Base-by-base conservation (phyloP, 441 rosid species). In the Dalechampia spathulata region DNA sequence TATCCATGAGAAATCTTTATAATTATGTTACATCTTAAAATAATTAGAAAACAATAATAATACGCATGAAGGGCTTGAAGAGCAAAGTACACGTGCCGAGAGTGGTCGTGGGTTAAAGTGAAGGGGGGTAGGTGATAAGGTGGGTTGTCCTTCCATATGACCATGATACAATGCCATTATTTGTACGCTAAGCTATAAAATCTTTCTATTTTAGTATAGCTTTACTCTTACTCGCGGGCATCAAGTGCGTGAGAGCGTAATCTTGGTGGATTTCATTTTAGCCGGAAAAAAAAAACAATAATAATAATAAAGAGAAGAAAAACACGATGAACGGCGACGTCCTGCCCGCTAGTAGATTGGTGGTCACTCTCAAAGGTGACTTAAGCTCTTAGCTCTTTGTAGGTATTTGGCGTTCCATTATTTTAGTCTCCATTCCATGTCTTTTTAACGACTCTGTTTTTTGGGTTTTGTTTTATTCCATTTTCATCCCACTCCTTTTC, bases 281-380 rank as follows among this genome's bases (percentile, higher is more conserved):
- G 8, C 8, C 8, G 8, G 8, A 30, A 30, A 30, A 30, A 3
- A 8, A 8, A 30, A 30, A 30, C 5, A 30, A 3, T n/a, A 19
- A 34, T 23, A n/a, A 22, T 25, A 55, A 26, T 27, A n/a, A 16
- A 22, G 20, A 21, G 8, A 30, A 30, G 8, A 30, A 3, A 8
- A 8, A 30, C 4, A 30, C 5, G 8, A 3, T 26, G 53, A 68
- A 67, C 74, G 77, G 67, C 59, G 78, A 85, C 82, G 75, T 66
- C 30, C 62, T 20, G 59, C 57, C 84, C 43, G 65, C 80, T 77
- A 67, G 75, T 57, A 57, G 88, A 65, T 86, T 67, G 47, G 30
- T 50, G 49, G 77, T 86, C 83, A 34, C 60, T 72, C 8, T 78
- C 86, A 44, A 1, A 65, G 72, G 48, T 49, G 68, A 63, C 48